phyloP scores from a whole-genome alignment of 495 filamentous ascomycete species.

The Sphaerosporella brunnea region DNA sequence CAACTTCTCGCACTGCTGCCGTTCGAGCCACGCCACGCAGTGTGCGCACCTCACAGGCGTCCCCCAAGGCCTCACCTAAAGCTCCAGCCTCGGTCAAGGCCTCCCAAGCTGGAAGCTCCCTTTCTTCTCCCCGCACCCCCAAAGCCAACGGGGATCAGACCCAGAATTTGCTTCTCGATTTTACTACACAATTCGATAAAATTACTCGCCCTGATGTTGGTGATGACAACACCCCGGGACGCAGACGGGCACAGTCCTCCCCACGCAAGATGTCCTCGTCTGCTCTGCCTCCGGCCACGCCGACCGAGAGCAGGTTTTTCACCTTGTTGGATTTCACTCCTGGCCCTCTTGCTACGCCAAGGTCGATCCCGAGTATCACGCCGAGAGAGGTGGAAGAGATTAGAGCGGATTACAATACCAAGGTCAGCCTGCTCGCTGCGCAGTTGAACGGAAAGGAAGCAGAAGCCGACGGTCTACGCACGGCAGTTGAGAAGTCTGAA shows the following conservation, averaged over 20 bases:
- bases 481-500: constrained; percentile 73
- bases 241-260: constrained; percentile 15
- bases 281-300: constrained; percentile 29
- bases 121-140: constrained; percentile 5
- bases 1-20: too few relatives aligned
- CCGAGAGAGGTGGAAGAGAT: constrained; percentile 80
- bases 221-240: constrained; percentile 19
- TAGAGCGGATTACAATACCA: constrained; percentile 72
- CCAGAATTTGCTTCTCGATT: constrained; percentile 68
- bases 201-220: constrained; percentile 22
- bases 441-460: constrained; percentile 80
- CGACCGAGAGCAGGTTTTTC: constrained; percentile 31
- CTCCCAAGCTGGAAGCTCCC: not conserved
- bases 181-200: constrained; percentile 58
- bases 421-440: constrained; percentile 78
- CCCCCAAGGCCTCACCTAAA: too few relatives aligned
- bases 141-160: constrained; percentile 25
- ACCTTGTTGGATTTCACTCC: constrained; percentile 88
- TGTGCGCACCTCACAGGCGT: too few relatives aligned
- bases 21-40: not conserved
- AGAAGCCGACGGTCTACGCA: constrained; percentile 66
- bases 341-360: constrained; percentile 71
- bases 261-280: constrained; percentile 27
- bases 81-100: too few relatives aligned
- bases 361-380: constrained; percentile 77